Base-by-base conservation (phyloP, 2,329 filamentous ascomycete species). In the Pochonia chlamydosporia region DNA sequence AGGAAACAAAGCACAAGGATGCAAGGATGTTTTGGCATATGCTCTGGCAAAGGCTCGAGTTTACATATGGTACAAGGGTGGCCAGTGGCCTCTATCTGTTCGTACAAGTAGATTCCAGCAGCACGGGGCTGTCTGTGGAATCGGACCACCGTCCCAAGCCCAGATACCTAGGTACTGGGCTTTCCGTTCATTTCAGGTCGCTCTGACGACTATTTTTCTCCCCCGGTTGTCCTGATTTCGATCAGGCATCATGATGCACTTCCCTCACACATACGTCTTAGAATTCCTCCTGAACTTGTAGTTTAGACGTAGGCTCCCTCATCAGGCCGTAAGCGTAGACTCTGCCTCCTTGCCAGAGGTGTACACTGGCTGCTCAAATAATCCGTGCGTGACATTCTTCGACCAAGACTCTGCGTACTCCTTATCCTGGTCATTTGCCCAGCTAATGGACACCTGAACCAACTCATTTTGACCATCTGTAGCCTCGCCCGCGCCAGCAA, bases 361-460 rank as follows among this genome's bases (percentile, higher is more conserved):
- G 23, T 42, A 40, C 16, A 54, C 48, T 4, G 60, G 56, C 28
- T 57, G 52, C 46, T 60, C 60, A 23, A 75, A 59, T 26, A 72
- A 52, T 9, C 67, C 60, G 53, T 82, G 78, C n/a, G 60, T 64
- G 53, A 82, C 78, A 47, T 81, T 82, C 7, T 55, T 50, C 7
- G 77, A 61, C 78, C 78, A 82, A 16, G 59, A 49, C 54, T 63
- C 51, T 0, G 77, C 78, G 50, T 69, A 73, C 26, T 69, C 62
- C 49, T 61, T 66, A 52, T 81, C 75, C 48, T 64, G 57, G 44
- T 71, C 66, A 53, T 78, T 69, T 20, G 64, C 60, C 78, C 78
- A 82, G 61, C 65, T 76, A 28, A 82, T 65, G 5, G 67, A 74
- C 0, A 73, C 72, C 23, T 59, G 59, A 20, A 72, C 49, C 13